Conservation (phyloP, 306 rosid species). For the Trichosanthes cucumerina region DNA sequence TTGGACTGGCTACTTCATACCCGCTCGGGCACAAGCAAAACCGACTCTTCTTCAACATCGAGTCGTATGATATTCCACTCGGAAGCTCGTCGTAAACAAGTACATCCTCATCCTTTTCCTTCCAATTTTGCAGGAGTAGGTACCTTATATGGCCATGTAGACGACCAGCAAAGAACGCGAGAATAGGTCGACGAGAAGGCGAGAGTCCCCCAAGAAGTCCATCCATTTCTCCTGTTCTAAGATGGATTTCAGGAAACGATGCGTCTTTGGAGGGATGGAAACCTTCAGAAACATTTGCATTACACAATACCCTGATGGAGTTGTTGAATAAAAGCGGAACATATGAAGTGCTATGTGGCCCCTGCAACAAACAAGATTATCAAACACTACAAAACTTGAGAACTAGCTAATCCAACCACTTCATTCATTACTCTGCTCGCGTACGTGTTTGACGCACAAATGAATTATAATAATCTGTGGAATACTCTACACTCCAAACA, state of each 20-base stretch:
- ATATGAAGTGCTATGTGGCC: slow-evolving; percentile 23
- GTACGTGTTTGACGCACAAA: too few relatives aligned
- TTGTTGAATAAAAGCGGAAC: slow-evolving; percentile 23
- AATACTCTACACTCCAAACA: too few relatives aligned
- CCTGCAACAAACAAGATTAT: slow-evolving; percentile 15
- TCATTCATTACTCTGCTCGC: too few relatives aligned
- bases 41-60: slow-evolving; percentile 30
- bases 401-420: too few relatives aligned
- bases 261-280: slow-evolving; percentile 32
- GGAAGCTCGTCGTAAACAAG: slow-evolving; percentile 28
- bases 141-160: slow-evolving; percentile 29
- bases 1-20: slow-evolving; percentile 36
- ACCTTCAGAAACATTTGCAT: slow-evolving; percentile 37
- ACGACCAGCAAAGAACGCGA: slow-evolving; percentile 39
- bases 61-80: slow-evolving; percentile 15
- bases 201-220: slow-evolving; percentile 25
- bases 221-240: slow-evolving; percentile 20
- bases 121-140: slow-evolving; percentile 26
- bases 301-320: slow-evolving; percentile 37
- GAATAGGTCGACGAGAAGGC: slow-evolving; percentile 23
- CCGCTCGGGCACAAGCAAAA: slow-evolving; percentile 39
- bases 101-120: slow-evolving; percentile 30
- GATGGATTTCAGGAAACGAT: slow-evolving; percentile 37
- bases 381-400: too few relatives aligned
- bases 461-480: too few relatives aligned